A percentile compares a stretch with the other conserved stretches of the same genome.
Evolutionary conservation across 2,329 filamentous ascomycete genomes (phyloP).

Genomic region (Penicillium sp.): DNA sequence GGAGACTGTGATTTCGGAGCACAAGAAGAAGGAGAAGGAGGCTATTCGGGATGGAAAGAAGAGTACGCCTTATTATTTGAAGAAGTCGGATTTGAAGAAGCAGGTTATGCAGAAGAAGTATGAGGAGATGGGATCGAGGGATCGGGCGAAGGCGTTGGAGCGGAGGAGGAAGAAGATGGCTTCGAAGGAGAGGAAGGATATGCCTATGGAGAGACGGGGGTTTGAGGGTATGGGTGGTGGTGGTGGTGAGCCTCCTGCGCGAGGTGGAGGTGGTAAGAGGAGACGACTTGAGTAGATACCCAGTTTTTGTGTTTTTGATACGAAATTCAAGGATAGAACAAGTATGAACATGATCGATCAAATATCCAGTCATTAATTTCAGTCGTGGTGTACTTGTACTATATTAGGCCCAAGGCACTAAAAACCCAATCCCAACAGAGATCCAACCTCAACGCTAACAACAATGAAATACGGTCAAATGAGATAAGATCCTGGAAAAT

Average conservation of each 20-base stretch:
- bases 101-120: conserved; percentile 79
- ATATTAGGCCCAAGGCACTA: neutral
- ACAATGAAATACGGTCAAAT: neutral
- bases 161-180: conserved; percentile 87
- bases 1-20: conserved; percentile 72
- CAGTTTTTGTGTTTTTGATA: neutral
- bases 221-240: conserved; percentile 34
- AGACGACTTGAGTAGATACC: conserved; percentile 35
- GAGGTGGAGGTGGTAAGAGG: conserved; percentile 37
- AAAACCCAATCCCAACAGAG: neutral
- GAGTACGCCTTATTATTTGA: conserved; percentile 82
- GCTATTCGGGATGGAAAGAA: conserved; percentile 83
- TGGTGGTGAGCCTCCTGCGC: conserved; percentile 20
- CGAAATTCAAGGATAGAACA: neutral
- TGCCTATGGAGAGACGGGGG: conserved; percentile 63
- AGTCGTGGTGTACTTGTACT: conserved; percentile 9
- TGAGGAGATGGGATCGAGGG: conserved; percentile 80
- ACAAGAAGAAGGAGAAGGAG: conserved; percentile 83
- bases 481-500: neutral
- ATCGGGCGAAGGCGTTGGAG: conserved; percentile 85
- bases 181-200: conserved; percentile 79
- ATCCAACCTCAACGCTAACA: neutral
- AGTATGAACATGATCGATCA: neutral
- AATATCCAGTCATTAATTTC: conserved; percentile 4
- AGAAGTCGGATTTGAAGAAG: conserved; percentile 91